These are phyloP conservation scores for Metarhizium brunneum DNA, from an alignment of 2,329 filamentous ascomycete genomes.

Conservation along the genomic window DNA sequence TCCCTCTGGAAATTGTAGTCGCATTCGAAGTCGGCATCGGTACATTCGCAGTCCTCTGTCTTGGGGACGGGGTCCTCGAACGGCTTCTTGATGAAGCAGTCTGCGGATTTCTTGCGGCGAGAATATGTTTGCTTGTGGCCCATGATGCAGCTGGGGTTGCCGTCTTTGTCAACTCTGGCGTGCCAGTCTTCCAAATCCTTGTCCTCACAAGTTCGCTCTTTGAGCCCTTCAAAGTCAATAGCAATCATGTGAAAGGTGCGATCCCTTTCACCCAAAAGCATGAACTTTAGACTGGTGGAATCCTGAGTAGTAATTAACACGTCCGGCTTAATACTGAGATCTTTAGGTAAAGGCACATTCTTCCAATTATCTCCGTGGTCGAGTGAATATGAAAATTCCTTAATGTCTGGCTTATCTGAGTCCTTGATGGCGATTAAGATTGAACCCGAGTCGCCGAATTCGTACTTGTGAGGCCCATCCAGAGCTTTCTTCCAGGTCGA, in stretches of 20 bases:
- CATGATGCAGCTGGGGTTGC: constrained; percentile 84
- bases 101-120: constrained; percentile 75
- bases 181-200: constrained; percentile 83
- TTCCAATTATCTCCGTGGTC: constrained; percentile 86
- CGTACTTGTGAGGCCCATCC: constrained; percentile 84
- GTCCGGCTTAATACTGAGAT: constrained; percentile 58
- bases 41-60: constrained; percentile 71
- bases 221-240: constrained; percentile 74
- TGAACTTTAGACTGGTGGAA: constrained; percentile 85
- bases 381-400: constrained; percentile 64
- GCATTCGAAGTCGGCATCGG: constrained; percentile 83
- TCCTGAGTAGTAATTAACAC: constrained; percentile 83
- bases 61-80: constrained; percentile 70
- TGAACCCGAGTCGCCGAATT: constrained; percentile 89
- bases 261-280: constrained; percentile 59
- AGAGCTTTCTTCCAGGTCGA: constrained; percentile 70
- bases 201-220: constrained; percentile 69
- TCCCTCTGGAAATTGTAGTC: constrained; percentile 79
- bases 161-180: constrained; percentile 71
- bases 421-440: constrained; percentile 78
- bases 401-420: constrained; percentile 50
- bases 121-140: constrained; percentile 84
- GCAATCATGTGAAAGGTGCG: constrained; percentile 57
- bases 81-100: constrained; percentile 81
- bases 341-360: constrained; percentile 55